phyloP scores from a whole-genome alignment of 495 filamentous ascomycete species.

The Apodospora peruviana region DNA sequence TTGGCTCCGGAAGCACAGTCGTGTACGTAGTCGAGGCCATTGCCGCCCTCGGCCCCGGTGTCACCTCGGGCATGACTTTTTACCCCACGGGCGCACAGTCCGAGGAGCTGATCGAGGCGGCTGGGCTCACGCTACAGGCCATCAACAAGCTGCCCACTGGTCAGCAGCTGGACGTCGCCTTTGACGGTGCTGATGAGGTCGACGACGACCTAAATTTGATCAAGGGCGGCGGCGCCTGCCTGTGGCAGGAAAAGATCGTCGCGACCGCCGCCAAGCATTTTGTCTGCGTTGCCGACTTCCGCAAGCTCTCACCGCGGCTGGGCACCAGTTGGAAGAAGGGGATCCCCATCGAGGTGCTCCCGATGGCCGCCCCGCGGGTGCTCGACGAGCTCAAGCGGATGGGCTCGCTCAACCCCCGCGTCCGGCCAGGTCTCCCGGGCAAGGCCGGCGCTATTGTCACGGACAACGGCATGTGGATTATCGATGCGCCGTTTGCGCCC shows the following conservation, averaged over 20 bases:
- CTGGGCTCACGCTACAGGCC: slow-evolving; percentile 68
- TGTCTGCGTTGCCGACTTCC: slow-evolving; percentile 87
- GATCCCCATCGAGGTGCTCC: slow-evolving; percentile 90
- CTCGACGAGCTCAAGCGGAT: slow-evolving; percentile 60
- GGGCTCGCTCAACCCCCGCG: slow-evolving; percentile 59
- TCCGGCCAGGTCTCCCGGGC: slow-evolving; percentile 60
- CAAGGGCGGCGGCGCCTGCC: slow-evolving; percentile 92
- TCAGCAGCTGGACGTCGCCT: slow-evolving; percentile 63
- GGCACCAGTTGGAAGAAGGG: slow-evolving; percentile 70
- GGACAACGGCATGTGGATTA: slow-evolving; percentile 88
- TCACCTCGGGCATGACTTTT: slow-evolving; percentile 64
- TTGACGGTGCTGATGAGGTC: slow-evolving; percentile 96
- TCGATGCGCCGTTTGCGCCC: slow-evolving; percentile 81
- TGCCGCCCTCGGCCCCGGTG: slow-evolving; percentile 56
- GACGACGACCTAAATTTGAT: slow-evolving; percentile 94
- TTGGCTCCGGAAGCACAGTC: slow-evolving; percentile 90
- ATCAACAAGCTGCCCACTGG: slow-evolving; percentile 66
- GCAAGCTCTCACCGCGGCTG: slow-evolving; percentile 75
- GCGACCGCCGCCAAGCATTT: slow-evolving; percentile 81
- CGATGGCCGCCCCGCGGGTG: slow-evolving; percentile 68
- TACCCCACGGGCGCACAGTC: slow-evolving; percentile 91
- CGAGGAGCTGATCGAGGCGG: slow-evolving; percentile 69
- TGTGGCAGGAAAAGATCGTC: slow-evolving; percentile 97
- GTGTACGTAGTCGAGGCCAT: slow-evolving; percentile 96
- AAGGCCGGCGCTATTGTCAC: slow-evolving; percentile 85